Evolutionary conservation across 2,329 filamentous ascomycete genomes (phyloP), one percentile per base, ranked within the genome.

Genomic region (Exophiala sp.): DNA sequence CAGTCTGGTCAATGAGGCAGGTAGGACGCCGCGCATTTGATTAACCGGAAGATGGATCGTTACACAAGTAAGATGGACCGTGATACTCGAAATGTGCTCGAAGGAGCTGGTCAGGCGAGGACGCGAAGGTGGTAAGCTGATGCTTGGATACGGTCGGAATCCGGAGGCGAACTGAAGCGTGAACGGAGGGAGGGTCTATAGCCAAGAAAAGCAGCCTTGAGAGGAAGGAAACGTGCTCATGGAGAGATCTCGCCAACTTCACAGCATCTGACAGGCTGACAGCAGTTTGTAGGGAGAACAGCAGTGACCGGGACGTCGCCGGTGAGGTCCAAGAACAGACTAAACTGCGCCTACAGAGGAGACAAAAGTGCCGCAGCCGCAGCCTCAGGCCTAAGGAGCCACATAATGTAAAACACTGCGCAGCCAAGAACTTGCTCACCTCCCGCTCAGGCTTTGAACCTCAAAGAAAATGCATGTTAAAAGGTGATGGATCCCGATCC

Each of bases 341-440:
- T n/a, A 32, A 32, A 32, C 29, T 7, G 11, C 29, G 29, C 29
- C 29, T n/a, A 7, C 6, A 32, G n/a, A n/a, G n/a, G n/a, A n/a
- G n/a, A 32, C 7, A 7, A 32, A 9, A 9, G 14, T 37, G 34
- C 4, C 14, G 34, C 34, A 5, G 34, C 1, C 14, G 18, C 14
- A 2, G 34, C 34, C n/a, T n/a, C n/a, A n/a, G n/a, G n/a, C n/a
- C n/a, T n/a, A n/a, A n/a, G n/a, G n/a, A n/a, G n/a, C n/a, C n/a
- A n/a, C 18, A 18, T 18, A 37, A 19, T 37, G 34, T n/a, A 13
- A 37, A 37, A 37, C 6, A 8, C 34, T 37, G 34, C 34, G 34
- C 34, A 37, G 34, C 34, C 34, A 37, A 37, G 34, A 37, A 37
- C 34, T 37, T 37, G 34, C 34, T 37, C 34, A 37, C 7, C 34